Conservation (phyloP, 2,329 filamentous ascomycete genomes). For the Botrytis medusae region DNA sequence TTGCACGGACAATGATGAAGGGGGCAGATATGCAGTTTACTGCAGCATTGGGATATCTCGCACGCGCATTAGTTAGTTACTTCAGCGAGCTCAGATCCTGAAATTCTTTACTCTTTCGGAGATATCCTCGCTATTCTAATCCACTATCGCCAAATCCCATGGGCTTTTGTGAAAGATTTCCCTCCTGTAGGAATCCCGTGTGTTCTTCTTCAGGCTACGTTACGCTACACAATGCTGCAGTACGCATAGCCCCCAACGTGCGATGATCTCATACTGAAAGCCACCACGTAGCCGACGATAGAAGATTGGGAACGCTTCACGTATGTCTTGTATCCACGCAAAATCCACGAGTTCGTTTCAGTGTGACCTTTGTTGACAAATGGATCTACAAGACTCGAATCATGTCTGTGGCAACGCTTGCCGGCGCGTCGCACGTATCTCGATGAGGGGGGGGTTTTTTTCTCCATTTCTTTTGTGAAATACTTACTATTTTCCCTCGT, state of each 20-base stretch:
- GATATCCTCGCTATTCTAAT: neutral
- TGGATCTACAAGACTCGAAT: neutral
- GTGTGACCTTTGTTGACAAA: neutral
- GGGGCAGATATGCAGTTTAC: neutral
- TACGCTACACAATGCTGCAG: neutral
- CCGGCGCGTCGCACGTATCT: neutral
- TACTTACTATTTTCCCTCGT: neutral
- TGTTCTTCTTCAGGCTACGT: neutral
- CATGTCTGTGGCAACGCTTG: neutral
- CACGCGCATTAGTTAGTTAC: constrained; percentile 7
- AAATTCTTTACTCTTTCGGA: neutral
- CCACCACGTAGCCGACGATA: neutral
- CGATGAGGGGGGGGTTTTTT: neutral
- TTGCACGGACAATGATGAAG: constrained; percentile 21
- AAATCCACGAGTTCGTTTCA: constrained; percentile 4
- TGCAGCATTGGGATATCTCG: neutral
- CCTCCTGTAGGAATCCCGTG: too few species aligned
- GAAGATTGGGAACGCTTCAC: neutral
- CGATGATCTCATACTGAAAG: neutral
- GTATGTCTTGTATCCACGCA: neutral
- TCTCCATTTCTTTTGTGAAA: neutral
- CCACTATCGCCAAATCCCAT: neutral
- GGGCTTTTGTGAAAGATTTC: neutral
- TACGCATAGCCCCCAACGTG: neutral
- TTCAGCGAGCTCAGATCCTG: neutral